These are phyloP conservation scores for Diplotaxis tenuifolia DNA, from an alignment of 345 rosid genomes.

Conservation along the genomic window DNA sequence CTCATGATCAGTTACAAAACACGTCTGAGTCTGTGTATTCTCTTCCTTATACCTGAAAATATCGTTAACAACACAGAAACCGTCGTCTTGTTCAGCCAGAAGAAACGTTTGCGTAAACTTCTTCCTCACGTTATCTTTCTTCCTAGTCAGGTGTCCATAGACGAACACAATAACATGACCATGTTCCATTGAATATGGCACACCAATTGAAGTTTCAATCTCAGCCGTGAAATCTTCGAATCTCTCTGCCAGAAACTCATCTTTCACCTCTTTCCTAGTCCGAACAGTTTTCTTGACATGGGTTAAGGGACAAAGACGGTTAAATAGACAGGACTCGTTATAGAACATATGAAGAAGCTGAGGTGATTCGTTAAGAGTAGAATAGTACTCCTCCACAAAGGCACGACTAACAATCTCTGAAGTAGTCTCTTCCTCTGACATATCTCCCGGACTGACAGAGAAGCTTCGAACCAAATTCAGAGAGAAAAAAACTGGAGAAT, in stretches of 20 bases:
- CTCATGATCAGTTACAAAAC: not conserved
- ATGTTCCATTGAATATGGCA: constrained; percentile 9
- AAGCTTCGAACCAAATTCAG: not conserved
- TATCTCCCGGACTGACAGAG: not conserved
- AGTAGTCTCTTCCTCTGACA: not conserved
- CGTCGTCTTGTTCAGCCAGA: not conserved
- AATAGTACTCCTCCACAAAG: constrained; percentile 20
- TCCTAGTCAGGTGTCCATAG: constrained; percentile 14
- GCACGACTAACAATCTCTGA: not conserved
- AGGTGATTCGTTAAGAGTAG: constrained; percentile 18
- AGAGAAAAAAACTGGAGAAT: too few relatives aligned
- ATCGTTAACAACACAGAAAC: constrained; percentile 17
- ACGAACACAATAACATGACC: constrained; percentile 16
- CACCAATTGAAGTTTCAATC: constrained; percentile 17
- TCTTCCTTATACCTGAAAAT: constrained; percentile 15
- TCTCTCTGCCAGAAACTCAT: constrained; percentile 23
- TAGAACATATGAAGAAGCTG: constrained; percentile 22
- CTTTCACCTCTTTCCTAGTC: constrained; percentile 13
- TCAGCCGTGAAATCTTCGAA: constrained; percentile 15
- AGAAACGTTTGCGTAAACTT: constrained; percentile 26
- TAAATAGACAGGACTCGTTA: constrained; percentile 7
- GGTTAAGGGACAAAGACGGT: constrained; percentile 17
- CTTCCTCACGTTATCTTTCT: constrained; percentile 12
- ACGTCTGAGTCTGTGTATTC: not conserved
- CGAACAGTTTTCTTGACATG: constrained; percentile 11